These are phyloP conservation scores for Lactarius quietus DNA, from an alignment of 768 basidiomycete genomes.

Conservation along the genomic window DNA sequence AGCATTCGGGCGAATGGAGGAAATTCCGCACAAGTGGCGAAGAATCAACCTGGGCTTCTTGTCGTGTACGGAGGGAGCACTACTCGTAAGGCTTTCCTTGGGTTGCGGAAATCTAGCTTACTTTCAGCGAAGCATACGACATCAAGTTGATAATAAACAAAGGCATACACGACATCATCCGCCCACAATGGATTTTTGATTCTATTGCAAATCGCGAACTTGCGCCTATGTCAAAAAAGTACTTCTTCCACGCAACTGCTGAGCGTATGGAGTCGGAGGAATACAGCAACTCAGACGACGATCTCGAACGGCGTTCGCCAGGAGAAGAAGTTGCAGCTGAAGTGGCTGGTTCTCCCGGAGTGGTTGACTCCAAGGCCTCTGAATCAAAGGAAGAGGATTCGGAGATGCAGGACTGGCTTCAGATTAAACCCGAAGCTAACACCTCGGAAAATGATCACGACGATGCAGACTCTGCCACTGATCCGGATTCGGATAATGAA, in stretches of 20 bases:
- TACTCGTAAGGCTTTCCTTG: conserved; percentile 49
- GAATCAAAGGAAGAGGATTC: conserved; percentile 36
- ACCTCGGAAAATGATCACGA: conserved; percentile 33
- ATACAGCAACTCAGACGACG: conserved; percentile 36
- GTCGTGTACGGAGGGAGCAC: conserved; percentile 67
- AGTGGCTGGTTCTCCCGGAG: background rate
- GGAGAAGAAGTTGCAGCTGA: background rate
- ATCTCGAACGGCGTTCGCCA: background rate
- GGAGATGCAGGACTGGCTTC: conserved; percentile 24
- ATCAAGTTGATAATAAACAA: conserved; percentile 69
- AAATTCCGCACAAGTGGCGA: conserved; percentile 56
- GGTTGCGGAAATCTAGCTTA: background rate
- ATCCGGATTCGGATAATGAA: conserved; percentile 66
- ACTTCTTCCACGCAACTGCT: conserved; percentile 73
- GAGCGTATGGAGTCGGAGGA: conserved; percentile 48
- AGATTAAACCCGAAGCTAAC: conserved; percentile 32
- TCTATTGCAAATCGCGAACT: conserved; percentile 58
- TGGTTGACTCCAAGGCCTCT: background rate
- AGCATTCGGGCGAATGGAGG: conserved; percentile 76
- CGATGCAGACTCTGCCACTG: conserved; percentile 48
- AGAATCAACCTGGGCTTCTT: conserved; percentile 47
- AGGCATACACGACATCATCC: conserved; percentile 66
- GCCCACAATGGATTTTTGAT: conserved; percentile 78
- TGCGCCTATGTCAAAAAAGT: conserved; percentile 67
- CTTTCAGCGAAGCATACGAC: conserved; percentile 54